A percentile compares a stretch with the other conserved stretches of the same genome.
phyloP scores from a whole-genome alignment of 352 stramenopile genomes.

The Plasmopara halstedii region DNA sequence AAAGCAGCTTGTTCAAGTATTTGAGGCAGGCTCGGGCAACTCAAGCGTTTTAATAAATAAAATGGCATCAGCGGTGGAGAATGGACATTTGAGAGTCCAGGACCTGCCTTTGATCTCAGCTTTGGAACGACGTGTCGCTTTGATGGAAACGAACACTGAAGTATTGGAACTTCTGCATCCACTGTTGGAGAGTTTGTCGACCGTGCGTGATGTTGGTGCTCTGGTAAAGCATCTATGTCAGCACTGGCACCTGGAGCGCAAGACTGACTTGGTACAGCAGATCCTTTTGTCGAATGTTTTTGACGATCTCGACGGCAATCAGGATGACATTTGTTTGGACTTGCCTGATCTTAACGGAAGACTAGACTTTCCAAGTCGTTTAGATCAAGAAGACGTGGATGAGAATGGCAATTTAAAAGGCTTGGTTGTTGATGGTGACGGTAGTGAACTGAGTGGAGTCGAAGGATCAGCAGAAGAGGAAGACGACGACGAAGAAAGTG shows the following conservation, averaged over 20 bases:
- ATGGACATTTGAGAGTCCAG: constrained; percentile 46
- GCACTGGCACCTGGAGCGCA: constrained; percentile 61
- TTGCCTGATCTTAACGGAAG: constrained; percentile 45
- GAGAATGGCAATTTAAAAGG: constrained; percentile 77
- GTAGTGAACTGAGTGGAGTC: constrained; percentile 61
- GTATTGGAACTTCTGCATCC: constrained; percentile 58
- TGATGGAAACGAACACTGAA: constrained; percentile 46
- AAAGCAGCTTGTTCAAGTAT: constrained; percentile 57
- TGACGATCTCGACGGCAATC: constrained; percentile 77
- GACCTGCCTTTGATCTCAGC: constrained; percentile 33
- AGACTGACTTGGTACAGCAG: constrained; percentile 55
- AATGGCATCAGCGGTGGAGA: constrained; percentile 60
- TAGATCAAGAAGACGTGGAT: constrained; percentile 74
- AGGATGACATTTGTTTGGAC: constrained; percentile 60
- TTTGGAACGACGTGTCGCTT: constrained; percentile 19
- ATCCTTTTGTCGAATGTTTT: constrained; percentile 67
- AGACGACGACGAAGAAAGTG: constrained; percentile 32
- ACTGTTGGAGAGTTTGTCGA: constrained; percentile 68
- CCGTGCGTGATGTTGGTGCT: constrained; percentile 53
- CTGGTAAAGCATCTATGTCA: constrained; percentile 52
- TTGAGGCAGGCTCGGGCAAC: constrained; percentile 58
- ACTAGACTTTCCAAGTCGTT: constrained; percentile 73
- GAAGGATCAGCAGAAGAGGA: constrained; percentile 29
- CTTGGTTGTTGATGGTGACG: constrained; percentile 55
- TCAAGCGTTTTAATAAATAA: constrained; percentile 64